Conservation (phyloP, 2,329 filamentous ascomycete species). For the Pseudogymnoascus sp. region DNA sequence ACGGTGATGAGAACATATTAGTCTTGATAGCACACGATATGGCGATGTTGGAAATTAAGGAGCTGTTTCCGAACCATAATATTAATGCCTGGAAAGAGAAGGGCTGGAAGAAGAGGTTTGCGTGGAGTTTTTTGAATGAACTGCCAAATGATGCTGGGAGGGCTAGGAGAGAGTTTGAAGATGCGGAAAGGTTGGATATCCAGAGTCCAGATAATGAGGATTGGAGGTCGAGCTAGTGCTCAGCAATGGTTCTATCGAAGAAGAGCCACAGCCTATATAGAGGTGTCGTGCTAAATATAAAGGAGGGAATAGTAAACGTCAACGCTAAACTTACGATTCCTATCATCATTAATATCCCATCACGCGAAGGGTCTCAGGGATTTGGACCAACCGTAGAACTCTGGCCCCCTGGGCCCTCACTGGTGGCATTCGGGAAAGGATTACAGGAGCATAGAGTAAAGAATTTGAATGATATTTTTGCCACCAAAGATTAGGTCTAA, state of each 20-base stretch:
- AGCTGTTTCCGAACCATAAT: background rate
- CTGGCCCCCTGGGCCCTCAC: too few species aligned
- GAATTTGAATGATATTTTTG: background rate
- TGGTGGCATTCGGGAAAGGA: background rate
- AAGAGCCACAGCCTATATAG: background rate
- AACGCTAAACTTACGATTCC: background rate
- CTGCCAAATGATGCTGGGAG: background rate
- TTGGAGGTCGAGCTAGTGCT: background rate
- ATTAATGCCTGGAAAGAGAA: conserved; percentile 10
- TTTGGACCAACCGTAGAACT: background rate
- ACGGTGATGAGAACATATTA: background rate
- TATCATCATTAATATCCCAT: background rate
- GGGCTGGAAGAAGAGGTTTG: conserved; percentile 8
- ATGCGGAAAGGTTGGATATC: background rate
- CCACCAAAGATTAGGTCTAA: background rate
- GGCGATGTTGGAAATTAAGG: background rate
- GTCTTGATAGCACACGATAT: conserved; percentile 1
- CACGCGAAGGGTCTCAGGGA: background rate
- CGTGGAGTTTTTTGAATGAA: conserved; percentile 6
- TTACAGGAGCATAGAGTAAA: background rate
- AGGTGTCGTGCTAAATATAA: background rate
- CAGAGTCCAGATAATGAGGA: background rate
- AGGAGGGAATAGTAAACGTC: background rate
- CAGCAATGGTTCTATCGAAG: background rate
- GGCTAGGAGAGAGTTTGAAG: background rate